A percentile compares a stretch with the other conserved stretches of the same genome.
Conservation (phyloP, 140 eudicot species). For the Bidens hawaiensis region DNA sequence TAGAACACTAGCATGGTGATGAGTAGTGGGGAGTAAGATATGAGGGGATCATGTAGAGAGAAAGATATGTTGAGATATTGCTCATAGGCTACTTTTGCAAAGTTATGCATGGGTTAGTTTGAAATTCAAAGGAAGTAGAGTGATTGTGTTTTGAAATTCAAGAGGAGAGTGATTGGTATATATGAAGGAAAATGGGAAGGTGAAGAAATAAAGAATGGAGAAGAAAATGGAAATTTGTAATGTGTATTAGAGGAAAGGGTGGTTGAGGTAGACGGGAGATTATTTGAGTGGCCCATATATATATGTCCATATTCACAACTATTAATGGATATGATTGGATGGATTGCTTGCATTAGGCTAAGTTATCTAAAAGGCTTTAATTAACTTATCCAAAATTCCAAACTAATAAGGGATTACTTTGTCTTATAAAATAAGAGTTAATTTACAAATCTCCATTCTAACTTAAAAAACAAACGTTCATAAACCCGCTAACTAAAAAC, state of each 20-base stretch:
- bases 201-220: not conserved
- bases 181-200: constrained; percentile 15
- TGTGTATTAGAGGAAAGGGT: not conserved
- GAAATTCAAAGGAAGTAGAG: not conserved
- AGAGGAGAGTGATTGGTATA: constrained; percentile 3
- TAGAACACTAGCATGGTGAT: constrained; percentile 22
- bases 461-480: no score
- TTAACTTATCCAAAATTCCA: no score
- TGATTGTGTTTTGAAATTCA: no score
- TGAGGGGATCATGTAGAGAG: constrained; percentile 9
- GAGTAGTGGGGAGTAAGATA: constrained; percentile 26
- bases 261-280: constrained; percentile 6
- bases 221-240: not conserved
- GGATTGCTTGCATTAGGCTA: no score
- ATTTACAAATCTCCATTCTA: no score
- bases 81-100: constrained; percentile 10
- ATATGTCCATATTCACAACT: no score
- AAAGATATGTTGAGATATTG: constrained; percentile 8
- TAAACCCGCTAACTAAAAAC: no score
- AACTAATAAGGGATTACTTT: no score
- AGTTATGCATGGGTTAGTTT: constrained; percentile 6
- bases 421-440: no score
- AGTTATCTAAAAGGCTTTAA: no score
- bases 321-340: no score
- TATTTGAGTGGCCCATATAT: not conserved